Evolutionary conservation across 2,329 filamentous ascomycete species (phyloP).

Genomic region (Nothopassalora personata): DNA sequence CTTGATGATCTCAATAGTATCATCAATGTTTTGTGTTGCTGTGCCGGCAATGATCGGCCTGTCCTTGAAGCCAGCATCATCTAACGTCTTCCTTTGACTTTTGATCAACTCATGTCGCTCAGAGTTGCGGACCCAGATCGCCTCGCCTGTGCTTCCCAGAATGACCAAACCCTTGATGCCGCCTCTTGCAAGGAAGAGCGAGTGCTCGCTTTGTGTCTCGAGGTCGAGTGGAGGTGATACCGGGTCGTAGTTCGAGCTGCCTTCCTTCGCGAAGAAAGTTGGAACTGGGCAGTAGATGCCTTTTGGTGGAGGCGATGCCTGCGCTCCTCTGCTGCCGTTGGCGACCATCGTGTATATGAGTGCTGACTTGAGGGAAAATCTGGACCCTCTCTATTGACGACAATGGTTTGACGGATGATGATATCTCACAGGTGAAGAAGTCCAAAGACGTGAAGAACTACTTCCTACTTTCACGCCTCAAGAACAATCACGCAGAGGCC

Average conservation of each 20-base stretch:
- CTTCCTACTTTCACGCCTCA: not conserved
- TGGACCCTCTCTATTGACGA: not conserved
- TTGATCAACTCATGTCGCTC: constrained; percentile 53
- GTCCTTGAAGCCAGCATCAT: constrained; percentile 51
- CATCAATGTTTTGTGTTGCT: constrained; percentile 57
- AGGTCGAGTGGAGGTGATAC: constrained; percentile 52
- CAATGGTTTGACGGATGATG: not conserved
- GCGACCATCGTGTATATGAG: constrained; percentile 8
- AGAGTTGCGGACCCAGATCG: constrained; percentile 55
- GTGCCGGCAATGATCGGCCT: constrained; percentile 61
- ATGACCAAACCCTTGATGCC: constrained; percentile 59
- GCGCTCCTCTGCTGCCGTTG: constrained; percentile 13
- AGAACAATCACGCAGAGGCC: not conserved
- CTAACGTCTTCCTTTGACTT: constrained; percentile 52
- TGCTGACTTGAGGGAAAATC: not conserved
- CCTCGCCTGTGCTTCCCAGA: constrained; percentile 60
- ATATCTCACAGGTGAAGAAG: not conserved
- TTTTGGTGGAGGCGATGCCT: constrained; percentile 40
- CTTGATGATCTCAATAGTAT: constrained; percentile 54
- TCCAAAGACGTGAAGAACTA: not conserved
- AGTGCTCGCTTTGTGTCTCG: constrained; percentile 54
- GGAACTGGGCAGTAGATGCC: constrained; percentile 58
- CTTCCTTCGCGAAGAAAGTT: constrained; percentile 57
- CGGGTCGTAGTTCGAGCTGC: constrained; percentile 39
- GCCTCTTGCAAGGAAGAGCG: constrained; percentile 54